phyloP scores from a whole-genome alignment of 257 asterid genomes.

The Nicotiana paniculata region DNA sequence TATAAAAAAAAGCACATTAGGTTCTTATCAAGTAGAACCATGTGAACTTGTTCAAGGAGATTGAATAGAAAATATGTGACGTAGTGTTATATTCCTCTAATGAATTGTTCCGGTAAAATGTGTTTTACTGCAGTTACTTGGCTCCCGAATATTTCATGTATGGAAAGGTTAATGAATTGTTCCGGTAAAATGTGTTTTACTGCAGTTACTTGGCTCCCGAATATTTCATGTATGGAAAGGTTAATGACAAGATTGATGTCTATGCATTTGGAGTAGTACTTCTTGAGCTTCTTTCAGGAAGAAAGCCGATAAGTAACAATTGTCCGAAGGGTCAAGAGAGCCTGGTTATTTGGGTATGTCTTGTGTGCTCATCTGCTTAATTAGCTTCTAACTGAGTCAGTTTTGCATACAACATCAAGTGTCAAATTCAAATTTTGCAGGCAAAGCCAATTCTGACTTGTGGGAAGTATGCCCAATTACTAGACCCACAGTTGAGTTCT shows the following conservation, averaged over 20 bases:
- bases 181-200: background rate
- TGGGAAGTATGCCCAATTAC: constrained; percentile 46
- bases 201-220: constrained; percentile 96
- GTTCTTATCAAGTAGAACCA: background rate
- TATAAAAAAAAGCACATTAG: too few relatives aligned
- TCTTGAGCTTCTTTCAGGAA: constrained; percentile 88
- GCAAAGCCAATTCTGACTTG: constrained; percentile 71
- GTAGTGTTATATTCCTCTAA: background rate
- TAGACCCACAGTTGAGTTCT: constrained; percentile 61
- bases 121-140: constrained; percentile 52
- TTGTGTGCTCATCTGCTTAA: background rate
- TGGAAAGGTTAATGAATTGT: constrained; percentile 80
- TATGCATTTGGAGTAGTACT: constrained; percentile 97
- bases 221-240: constrained; percentile 96
- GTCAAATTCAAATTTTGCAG: constrained; percentile 27
- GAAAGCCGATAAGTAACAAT: constrained; percentile 79
- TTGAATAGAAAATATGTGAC: background rate
- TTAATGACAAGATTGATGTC: constrained; percentile 82
- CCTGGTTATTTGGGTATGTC: constrained; percentile 96
- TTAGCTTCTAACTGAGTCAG: background rate
- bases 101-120: constrained; percentile 4
- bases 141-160: constrained; percentile 99
- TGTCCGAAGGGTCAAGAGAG: constrained; percentile 93
- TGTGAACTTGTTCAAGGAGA: background rate
- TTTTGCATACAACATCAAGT: background rate